Percentiles rank a stretch among this genome's conserved stretches.
These are phyloP conservation scores for Celoporthe dispersa DNA, from an alignment of 2,329 filamentous ascomycete species.

Conservation along the genomic window DNA sequence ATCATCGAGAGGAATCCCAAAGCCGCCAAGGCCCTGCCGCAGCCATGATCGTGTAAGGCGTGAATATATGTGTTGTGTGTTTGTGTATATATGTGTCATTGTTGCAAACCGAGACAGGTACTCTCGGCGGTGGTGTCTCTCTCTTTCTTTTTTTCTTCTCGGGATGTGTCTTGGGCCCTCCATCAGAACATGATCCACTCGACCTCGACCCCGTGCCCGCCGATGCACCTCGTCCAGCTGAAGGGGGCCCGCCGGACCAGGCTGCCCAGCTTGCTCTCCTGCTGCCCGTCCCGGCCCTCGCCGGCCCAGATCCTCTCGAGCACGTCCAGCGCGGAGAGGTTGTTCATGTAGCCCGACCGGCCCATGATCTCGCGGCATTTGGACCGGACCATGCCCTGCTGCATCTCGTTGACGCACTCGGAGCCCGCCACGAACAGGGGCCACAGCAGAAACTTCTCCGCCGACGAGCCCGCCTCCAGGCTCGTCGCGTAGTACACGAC, in stretches of 20 bases:
- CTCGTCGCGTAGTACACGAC: constrained; percentile 83
- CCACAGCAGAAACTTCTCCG: constrained; percentile 92
- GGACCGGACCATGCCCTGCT: constrained; percentile 77
- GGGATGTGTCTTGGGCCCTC: no score
- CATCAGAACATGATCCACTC: constrained; percentile 70
- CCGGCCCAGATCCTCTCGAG: constrained; percentile 82
- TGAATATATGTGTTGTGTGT: neutral
- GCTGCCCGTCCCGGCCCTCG: constrained; percentile 48
- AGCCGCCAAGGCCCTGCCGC: constrained; percentile 5
- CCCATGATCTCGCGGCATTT: constrained; percentile 86
- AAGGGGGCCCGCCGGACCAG: constrained; percentile 53
- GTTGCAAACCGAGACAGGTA: neutral
- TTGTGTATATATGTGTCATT: neutral
- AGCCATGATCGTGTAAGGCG: neutral
- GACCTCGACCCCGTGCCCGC: constrained; percentile 59
- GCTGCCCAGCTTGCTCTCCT: constrained; percentile 42
- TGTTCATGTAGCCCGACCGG: constrained; percentile 92
- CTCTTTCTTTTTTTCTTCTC: no score
- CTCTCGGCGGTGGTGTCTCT: neutral
- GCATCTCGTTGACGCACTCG: constrained; percentile 81
- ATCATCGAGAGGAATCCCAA: no score
- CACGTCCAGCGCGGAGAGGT: constrained; percentile 82
- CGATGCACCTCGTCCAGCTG: constrained; percentile 62
- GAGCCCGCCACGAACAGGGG: constrained; percentile 89
- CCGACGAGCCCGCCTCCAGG: constrained; percentile 71